Base-by-base conservation (phyloP, 2,329 filamentous ascomycete species). In the Ramularia endophylla region DNA sequence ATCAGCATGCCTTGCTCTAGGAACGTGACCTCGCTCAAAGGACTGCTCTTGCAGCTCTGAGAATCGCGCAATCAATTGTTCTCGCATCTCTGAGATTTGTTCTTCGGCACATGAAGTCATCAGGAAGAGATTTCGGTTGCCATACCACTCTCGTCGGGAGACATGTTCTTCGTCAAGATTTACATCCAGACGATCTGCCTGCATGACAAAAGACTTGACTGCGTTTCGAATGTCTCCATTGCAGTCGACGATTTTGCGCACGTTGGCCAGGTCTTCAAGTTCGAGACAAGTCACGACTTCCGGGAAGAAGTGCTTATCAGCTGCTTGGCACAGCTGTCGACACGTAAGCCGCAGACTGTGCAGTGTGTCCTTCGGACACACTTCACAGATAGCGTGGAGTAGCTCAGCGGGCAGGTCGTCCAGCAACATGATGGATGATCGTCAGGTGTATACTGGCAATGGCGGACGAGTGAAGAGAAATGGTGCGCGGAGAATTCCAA, bases 241-340 rank as follows among this genome's bases (percentile, higher is more conserved):
- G 31, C 31, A 33, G 31, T 16, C 31, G 18, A 18, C 31, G 3
- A 33, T 18, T 33, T 18, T 33, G 31, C 15, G 31, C 8, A 12
- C 31, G 8, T 33, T 33, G 31, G 31, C 5, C 31, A 33, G 12
- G 16, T 33, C 31, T 8, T 12, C 31, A 18, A 11, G 11, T 12
- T 33, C 31, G 15, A 33, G 5, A 33, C 31, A 33, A 16, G 31
- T 33, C 31, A 33, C 31, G 8, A 33, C 31, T 18, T 33, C 31
- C 12, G 11, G 31, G 15, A 33, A 18, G 31, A 33, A 33, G 31
- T 33, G 31, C 15, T 33, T 33, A 18, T 33, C 31, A 33, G 31
- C 31, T 33, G 18, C 18, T 16, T 33, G n/a, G 4, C 31, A 16
- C 16, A 33, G 16, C 18, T 16, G 15, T 33, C 31, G 31, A 33